A percentile compares a stretch with the other conserved stretches of the same genome.
These are phyloP conservation scores for Trichoderma arundinaceum DNA, from an alignment of 2,329 filamentous ascomycete species.

Conservation along the genomic window DNA sequence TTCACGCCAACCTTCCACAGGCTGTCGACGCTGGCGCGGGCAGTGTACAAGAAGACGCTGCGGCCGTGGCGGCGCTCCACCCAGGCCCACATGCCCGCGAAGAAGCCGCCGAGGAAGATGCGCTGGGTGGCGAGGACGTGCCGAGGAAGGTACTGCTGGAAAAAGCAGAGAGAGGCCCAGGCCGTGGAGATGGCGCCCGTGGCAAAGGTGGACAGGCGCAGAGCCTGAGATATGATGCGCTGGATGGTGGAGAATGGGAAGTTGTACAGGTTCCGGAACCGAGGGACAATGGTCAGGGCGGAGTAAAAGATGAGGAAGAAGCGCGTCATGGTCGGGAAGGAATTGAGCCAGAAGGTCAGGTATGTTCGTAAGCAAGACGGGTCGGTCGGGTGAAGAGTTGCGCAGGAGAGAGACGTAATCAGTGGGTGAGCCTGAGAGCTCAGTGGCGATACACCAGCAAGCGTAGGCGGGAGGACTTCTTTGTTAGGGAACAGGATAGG, in stretches of 20 bases:
- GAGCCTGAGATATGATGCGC: slow-evolving; percentile 67
- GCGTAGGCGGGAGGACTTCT: slow-evolving; percentile 67
- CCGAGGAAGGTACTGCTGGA: slow-evolving; percentile 78
- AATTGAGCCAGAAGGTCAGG: slow-evolving; percentile 82
- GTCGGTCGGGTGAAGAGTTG: slow-evolving; percentile 83
- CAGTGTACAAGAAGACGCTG: slow-evolving; percentile 77
- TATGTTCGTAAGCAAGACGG: slow-evolving; percentile 89
- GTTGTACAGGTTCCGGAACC: slow-evolving; percentile 70
- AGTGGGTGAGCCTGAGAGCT: slow-evolving; percentile 85
- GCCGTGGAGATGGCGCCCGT: slow-evolving; percentile 83
- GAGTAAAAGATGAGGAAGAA: slow-evolving; percentile 79
- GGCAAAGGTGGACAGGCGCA: slow-evolving; percentile 74
- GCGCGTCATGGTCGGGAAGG: slow-evolving; percentile 78
- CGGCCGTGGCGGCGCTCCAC: slow-evolving; percentile 70
- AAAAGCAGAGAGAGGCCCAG: slow-evolving; percentile 90
- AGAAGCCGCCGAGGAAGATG: slow-evolving; percentile 86
- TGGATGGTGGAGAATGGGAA: slow-evolving; percentile 72
- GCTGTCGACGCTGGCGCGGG: slow-evolving; percentile 78
- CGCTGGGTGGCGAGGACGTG: slow-evolving; percentile 78
- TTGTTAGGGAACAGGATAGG: slow-evolving; percentile 84
- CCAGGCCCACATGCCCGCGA: slow-evolving; percentile 85
- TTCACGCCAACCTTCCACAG: slow-evolving; percentile 95
- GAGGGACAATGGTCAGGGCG: slow-evolving; percentile 68
- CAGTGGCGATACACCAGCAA: slow-evolving; percentile 75
- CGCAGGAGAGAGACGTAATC: slow-evolving; percentile 85